These are phyloP conservation scores for Exophiala spinifera DNA, from an alignment of 2,329 filamentous ascomycete species.

Conservation along the genomic window DNA sequence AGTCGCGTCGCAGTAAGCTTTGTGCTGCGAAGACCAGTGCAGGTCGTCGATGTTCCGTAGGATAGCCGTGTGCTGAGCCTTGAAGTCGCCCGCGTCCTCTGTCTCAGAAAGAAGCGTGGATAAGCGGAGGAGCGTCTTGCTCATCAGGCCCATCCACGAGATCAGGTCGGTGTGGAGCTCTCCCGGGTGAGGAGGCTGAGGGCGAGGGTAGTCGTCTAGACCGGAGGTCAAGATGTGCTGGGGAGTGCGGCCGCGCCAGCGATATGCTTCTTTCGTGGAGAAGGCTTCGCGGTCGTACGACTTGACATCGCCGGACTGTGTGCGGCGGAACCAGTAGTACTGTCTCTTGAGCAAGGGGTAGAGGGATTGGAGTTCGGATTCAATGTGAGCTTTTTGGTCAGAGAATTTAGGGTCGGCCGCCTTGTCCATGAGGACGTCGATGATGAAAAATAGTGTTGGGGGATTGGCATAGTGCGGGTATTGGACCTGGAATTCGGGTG, in stretches of 20 bases:
- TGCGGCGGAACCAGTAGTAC: constrained; percentile 92
- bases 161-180: constrained; percentile 94
- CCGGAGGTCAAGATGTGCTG: constrained; percentile 88
- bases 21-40: constrained; percentile 79
- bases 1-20: constrained; percentile 90
- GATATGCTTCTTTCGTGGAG: constrained; percentile 86
- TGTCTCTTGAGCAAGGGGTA: constrained; percentile 87
- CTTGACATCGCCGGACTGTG: constrained; percentile 84
- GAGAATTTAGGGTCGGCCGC: constrained; percentile 44
- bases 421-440: constrained; percentile 80
- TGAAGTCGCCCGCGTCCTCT: constrained; percentile 73
- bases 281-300: constrained; percentile 86
- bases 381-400: constrained; percentile 30
- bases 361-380: constrained; percentile 58
- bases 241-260: constrained; percentile 87
- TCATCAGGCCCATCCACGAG: constrained; percentile 97
- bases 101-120: constrained; percentile 69
- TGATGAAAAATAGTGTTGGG: constrained; percentile 85
- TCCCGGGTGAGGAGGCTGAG: constrained; percentile 89
- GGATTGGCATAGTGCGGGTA: constrained; percentile 98
- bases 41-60: constrained; percentile 83
- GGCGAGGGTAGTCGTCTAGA: constrained; percentile 91
- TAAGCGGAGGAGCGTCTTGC: constrained; percentile 76
- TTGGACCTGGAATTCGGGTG: constrained; percentile 85
- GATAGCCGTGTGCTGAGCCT: constrained; percentile 71